Evolutionary conservation across 306 rosid genomes (phyloP).

Genomic region (Cyamopsis tetragonoloba): DNA sequence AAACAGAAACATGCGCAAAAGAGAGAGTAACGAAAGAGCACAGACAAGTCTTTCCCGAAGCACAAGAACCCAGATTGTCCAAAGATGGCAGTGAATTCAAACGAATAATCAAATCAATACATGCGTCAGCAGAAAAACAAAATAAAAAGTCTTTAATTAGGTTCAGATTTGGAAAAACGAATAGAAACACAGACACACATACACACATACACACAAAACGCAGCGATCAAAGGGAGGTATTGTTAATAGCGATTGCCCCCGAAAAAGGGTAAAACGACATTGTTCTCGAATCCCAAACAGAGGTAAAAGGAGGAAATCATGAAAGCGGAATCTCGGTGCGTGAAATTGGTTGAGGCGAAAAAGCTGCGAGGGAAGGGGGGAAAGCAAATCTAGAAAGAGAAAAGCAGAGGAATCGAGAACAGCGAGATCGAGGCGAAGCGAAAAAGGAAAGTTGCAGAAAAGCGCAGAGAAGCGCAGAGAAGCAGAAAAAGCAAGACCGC

Average conservation of each 20-base stretch:
- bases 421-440: conserved; percentile 18
- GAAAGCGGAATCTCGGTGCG: conserved; percentile 31
- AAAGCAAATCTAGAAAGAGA: conserved; percentile 15
- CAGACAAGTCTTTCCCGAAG: neutral
- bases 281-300: conserved; percentile 8
- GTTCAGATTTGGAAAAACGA: conserved; percentile 1
- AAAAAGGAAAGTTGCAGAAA: conserved; percentile 8
- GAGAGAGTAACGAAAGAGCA: neutral
- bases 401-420: neutral
- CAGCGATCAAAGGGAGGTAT: neutral
- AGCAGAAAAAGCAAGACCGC: neutral
- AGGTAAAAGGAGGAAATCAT: neutral
- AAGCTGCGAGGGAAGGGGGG: conserved; percentile 14
- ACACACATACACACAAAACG: neutral
- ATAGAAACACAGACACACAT: neutral
- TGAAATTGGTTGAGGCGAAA: conserved; percentile 5
- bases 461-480: neutral
- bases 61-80: neutral
- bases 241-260: neutral
- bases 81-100: neutral
- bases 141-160: neutral
- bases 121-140: neutral
- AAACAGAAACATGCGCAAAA: neutral
- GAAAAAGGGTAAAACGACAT: neutral
- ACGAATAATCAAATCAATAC: conserved; percentile 10